Evolutionary conservation across 148 eudicot species (phyloP), one percentile per base, ranked within the genome.

Genomic region (Vaccinium vitisidaea): DNA sequence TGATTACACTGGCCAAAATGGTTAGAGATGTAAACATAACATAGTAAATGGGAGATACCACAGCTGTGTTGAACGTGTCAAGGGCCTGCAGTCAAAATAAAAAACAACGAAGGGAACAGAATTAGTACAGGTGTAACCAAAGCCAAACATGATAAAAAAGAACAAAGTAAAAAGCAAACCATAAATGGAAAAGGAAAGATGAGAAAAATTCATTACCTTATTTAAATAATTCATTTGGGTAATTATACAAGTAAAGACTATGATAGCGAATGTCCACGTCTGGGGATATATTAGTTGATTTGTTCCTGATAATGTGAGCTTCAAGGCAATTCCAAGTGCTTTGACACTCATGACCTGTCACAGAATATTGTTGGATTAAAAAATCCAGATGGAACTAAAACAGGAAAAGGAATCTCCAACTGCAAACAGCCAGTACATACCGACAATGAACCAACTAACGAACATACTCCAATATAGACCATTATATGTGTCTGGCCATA

Each of bases 261-360:
- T 89, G 82, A 89, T 39, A 12, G 91, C 87, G 79, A 94, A 94
- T 77, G 89, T 91, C 98, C 98, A 94, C 70, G 98, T 94, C 83
- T 93, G 93, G 85, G 95, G 95, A 81, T 91, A 93, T 67, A 92
- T 48, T n/a, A 94, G 86, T 86, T 94, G 95, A 84, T 93, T 94
- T 84, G 77, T 92, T 88, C 98, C 98, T 0, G 93, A 93, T 25
- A 94, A 90, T 43, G 98, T 94, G 83, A 94, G 80, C 86, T 94
- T 94, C 88, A 94, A 74, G 59, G 98, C 95, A 84, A 94, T 94
- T 67, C 98, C 98, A 78, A 94, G 89, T 43, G 98, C 98, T 89
- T 92, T 93, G 81, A 93, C 95, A 87, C 98, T 92, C 95, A 94
- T 94, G 81, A 94, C 98, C 98, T 94, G 90, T 88, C 83, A 92